A percentile compares a stretch with the other conserved stretches of the same genome.
Conservation (phyloP, 371 early-diverging fungal genomes). For the Circinella minor region DNA sequence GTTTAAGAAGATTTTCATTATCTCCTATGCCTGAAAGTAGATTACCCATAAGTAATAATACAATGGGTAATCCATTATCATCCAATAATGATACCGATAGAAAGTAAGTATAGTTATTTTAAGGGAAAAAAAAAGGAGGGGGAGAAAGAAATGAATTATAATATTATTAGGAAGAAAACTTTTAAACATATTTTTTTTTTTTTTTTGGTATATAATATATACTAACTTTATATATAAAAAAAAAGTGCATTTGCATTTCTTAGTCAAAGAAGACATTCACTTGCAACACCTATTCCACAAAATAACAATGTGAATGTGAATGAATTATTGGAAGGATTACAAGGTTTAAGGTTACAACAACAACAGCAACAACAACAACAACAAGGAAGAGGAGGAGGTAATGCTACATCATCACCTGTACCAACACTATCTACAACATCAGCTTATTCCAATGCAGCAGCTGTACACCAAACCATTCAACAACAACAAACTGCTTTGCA, state of each 20-base stretch:
- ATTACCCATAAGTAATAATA: neutral
- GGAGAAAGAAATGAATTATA: neutral
- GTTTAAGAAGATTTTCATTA: conserved; percentile 39
- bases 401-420: no score
- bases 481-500: conserved; percentile 4
- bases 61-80: neutral
- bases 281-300: conserved; percentile 31
- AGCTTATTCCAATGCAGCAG: neutral
- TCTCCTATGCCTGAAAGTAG: conserved; percentile 25
- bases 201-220: no score
- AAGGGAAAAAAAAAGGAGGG: neutral
- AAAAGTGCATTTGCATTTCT: conserved; percentile 14
- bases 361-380: no score
- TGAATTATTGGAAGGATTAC: conserved; percentile 11
- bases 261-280: conserved; percentile 43
- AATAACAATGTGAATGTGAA: conserved; percentile 7
- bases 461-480: neutral
- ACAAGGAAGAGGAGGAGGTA: neutral
- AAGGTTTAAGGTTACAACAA: neutral
- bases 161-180: no score
- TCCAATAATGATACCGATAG: conserved; percentile 4
- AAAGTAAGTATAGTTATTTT: neutral
- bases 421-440: neutral
- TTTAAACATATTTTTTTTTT: no score
- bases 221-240: no score